These are phyloP conservation scores for Chaetomiaceae sp. DNA, from an alignment of 2,329 filamentous ascomycete genomes.

Conservation along the genomic window DNA sequence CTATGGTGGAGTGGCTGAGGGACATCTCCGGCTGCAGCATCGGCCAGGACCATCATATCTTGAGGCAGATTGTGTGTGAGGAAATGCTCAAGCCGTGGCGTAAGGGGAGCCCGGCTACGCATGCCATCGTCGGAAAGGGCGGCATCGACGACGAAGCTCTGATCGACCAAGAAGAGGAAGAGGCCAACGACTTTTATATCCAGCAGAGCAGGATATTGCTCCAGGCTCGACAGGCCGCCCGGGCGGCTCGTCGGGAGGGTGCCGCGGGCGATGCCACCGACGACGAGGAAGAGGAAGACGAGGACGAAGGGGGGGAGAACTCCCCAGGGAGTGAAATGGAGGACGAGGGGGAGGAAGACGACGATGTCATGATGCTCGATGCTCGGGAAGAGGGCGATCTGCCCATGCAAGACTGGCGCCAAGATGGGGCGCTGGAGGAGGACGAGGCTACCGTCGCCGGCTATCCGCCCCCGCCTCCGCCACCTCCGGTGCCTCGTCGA, in stretches of 20 bases:
- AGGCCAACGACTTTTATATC: constrained; percentile 34
- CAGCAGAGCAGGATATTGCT: constrained; percentile 29
- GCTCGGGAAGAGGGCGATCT: constrained; percentile 42
- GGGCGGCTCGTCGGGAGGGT: constrained; percentile 43
- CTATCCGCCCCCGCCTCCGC: constrained; percentile 61
- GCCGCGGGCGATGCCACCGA: constrained; percentile 66
- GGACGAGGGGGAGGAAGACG: constrained; percentile 44
- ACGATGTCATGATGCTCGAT: constrained; percentile 56
- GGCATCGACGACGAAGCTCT: constrained; percentile 78
- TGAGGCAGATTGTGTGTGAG: constrained; percentile 81
- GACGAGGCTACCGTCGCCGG: constrained; percentile 74
- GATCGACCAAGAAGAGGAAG: constrained; percentile 44
- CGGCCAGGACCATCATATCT: constrained; percentile 70
- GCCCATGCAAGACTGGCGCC: constrained; percentile 45
- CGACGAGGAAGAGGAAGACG: constrained; percentile 41
- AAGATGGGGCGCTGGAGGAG: constrained; percentile 65
- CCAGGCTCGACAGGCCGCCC: constrained; percentile 32
- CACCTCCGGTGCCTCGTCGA: constrained; percentile 34
- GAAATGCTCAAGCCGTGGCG: constrained; percentile 86
- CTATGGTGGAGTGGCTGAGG: constrained; percentile 90
- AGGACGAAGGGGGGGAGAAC: constrained; percentile 42
- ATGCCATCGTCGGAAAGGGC: constrained; percentile 69
- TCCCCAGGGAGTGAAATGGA: constrained; percentile 23
- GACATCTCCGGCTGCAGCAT: constrained; percentile 90
- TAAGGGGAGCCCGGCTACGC: constrained; percentile 75